Conservation (phyloP, 2,329 filamentous ascomycete species). For the Penicillium sp. region DNA sequence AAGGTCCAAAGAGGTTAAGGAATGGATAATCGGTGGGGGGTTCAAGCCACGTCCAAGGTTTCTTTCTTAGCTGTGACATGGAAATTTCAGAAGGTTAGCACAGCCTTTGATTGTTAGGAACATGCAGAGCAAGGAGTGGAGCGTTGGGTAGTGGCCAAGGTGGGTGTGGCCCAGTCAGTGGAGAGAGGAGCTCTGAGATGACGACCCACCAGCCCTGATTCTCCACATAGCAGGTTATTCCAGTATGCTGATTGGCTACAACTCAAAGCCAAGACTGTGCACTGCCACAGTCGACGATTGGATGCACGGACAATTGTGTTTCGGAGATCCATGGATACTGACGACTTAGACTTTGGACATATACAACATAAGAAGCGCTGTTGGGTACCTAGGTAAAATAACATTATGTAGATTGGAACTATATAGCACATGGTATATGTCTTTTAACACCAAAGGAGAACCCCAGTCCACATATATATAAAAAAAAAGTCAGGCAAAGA, state of each 20-base stretch:
- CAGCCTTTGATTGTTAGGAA: conserved; percentile 1
- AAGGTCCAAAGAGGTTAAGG: conserved; percentile 4
- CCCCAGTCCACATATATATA: conserved; percentile 11
- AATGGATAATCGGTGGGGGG: conserved; percentile 1
- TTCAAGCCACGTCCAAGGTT: conserved; percentile 14
- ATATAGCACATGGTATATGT: conserved; percentile 19
- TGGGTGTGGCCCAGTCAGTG: conserved; percentile 1
- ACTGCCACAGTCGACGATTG: conserved; percentile 10
- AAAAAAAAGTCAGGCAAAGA: conserved; percentile 2
- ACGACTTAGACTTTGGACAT: not conserved
- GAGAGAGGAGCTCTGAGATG: not conserved
- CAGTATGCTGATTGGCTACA: not conserved
- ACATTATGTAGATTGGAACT: conserved; percentile 6
- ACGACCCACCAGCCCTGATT: not conserved
- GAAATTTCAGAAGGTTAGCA: conserved; percentile 3
- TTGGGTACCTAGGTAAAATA: not conserved
- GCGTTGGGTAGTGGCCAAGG: not conserved
- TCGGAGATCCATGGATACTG: not conserved
- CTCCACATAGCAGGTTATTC: not conserved
- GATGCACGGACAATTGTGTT: conserved; percentile 1
- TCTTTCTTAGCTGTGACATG: not conserved
- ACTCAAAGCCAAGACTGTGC: conserved; percentile 4
- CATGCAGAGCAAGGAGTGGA: not conserved
- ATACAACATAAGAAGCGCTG: not conserved
- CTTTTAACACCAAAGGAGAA: conserved; percentile 12